Conservation (phyloP, 305 asterid species). For the Rubia peregrina region DNA sequence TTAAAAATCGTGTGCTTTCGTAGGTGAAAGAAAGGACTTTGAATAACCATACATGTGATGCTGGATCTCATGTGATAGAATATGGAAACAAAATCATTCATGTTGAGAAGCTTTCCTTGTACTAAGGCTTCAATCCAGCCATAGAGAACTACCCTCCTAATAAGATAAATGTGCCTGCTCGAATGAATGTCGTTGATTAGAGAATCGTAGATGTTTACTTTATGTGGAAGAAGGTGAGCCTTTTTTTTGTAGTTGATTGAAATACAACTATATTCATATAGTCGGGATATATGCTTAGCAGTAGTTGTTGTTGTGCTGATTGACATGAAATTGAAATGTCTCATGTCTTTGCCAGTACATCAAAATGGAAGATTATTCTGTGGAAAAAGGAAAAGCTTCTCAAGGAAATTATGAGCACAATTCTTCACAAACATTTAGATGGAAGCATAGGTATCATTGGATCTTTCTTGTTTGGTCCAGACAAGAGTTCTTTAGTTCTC, state of each 20-base stretch:
- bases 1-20: too few relatives aligned
- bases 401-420: slow-evolving; percentile 39
- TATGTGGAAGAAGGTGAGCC: slow-evolving; percentile 39
- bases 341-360: slow-evolving; percentile 34
- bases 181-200: slow-evolving; percentile 58
- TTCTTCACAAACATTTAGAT: slow-evolving; percentile 59
- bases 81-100: slow-evolving; percentile 66
- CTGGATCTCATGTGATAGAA: slow-evolving; percentile 92
- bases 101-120: slow-evolving; percentile 51
- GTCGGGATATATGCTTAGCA: too few relatives aligned
- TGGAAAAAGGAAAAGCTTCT: slow-evolving; percentile 34
- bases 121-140: slow-evolving; percentile 74
- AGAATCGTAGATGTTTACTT: slow-evolving; percentile 73
- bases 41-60: slow-evolving; percentile 36
- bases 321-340: not conserved
- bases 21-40: slow-evolving; percentile 83
- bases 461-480: slow-evolving; percentile 51
- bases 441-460: slow-evolving; percentile 51
- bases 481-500: slow-evolving; percentile 35
- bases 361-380: slow-evolving; percentile 28
- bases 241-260: not conserved
- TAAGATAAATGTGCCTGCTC: slow-evolving; percentile 15
- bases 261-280: too few relatives aligned
- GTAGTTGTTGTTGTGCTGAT: too few relatives aligned
- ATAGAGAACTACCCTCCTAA: slow-evolving; percentile 57